Base-by-base conservation (phyloP, 2,329 filamentous ascomycete genomes). In the Pseudogymnoascus sp. region DNA sequence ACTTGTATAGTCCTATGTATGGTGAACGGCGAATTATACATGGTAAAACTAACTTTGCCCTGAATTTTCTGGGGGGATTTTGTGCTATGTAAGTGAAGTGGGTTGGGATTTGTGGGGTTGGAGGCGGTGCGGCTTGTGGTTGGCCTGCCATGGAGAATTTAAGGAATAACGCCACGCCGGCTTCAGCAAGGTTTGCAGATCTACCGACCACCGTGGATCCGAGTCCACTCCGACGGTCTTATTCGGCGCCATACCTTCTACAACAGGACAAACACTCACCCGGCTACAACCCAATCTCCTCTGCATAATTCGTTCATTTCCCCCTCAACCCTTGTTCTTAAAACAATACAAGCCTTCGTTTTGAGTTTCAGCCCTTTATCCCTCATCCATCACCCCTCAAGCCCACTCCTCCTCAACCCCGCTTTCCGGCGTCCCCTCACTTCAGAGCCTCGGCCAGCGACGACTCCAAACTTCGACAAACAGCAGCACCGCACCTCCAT, bases 151-250 rank as follows among this genome's bases (percentile, higher is more conserved):
- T 14, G 3, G 43, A 53, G 23, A 53, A 53, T 53, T 53, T 53
- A 53, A 53, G 43, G 43, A 53, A 53, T 53, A 53, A 53, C 43
- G 43, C 43, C 43, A 53, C 23, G 43, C 18, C 43, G 21, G 21
- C 43, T 28, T 49, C 23, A 49, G 12, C 8, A 53, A 53, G 43
- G 43, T 4, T 53, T 16, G 43, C 43, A 49, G 43, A 49, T 49
- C 43, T 28, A 49, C 43, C 43, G 43, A 28, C 43, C 23, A 5
- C 43, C 43, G 7, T 53, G 43, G 23, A 53, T 53, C n/a, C 9
- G 14, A 28, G 23, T 53, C 43, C 43, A 53, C 43, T 53, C 16
- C 43, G 43, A 23, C 16, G 21, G 21, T 53, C 43, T 53, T 53
- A 53, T 23, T 53, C 43, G 43, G 43, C 12, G 43, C 9, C 23